phyloP scores from a whole-genome alignment of 441 rosid genomes.

The Adansonia grandidieri region DNA sequence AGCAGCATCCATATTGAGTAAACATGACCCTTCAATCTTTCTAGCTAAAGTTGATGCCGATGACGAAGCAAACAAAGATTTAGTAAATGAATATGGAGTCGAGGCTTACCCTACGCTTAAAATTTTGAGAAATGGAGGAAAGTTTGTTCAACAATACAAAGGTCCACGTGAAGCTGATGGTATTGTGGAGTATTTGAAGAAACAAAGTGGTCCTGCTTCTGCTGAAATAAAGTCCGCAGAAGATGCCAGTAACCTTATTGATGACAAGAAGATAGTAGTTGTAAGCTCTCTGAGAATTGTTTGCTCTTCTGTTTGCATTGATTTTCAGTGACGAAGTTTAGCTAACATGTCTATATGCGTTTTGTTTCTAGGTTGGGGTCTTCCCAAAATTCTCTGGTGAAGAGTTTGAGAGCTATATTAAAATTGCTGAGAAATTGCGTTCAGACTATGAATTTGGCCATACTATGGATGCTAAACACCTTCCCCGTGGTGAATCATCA shows the following conservation, averaged over 20 bases:
- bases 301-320: background rate
- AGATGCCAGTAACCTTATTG: slow-evolving; percentile 57
- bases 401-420: slow-evolving; percentile 72
- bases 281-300: slow-evolving; percentile 46
- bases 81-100: slow-evolving; percentile 57
- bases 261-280: slow-evolving; percentile 68
- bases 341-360: background rate
- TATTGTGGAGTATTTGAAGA: slow-evolving; percentile 75
- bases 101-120: slow-evolving; percentile 85
- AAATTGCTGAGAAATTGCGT: slow-evolving; percentile 79
- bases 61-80: slow-evolving; percentile 70
- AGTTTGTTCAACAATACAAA: slow-evolving; percentile 68
- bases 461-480: slow-evolving; percentile 77
- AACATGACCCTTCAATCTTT: slow-evolving; percentile 63
- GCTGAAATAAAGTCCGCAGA: slow-evolving; percentile 71
- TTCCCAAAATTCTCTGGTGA: slow-evolving; percentile 86
- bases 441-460: slow-evolving; percentile 90
- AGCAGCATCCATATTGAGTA: slow-evolving; percentile 81
- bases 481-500: slow-evolving; percentile 90
- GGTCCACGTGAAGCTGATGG: slow-evolving; percentile 98
- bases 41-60: slow-evolving; percentile 92
- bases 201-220: slow-evolving; percentile 92
- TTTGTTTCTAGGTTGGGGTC: slow-evolving; percentile 73
- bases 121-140: slow-evolving; percentile 88
- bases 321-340: background rate